phyloP scores from a whole-genome alignment of 202 grass and related monocot genomes.

The Setaria italica region DNA sequence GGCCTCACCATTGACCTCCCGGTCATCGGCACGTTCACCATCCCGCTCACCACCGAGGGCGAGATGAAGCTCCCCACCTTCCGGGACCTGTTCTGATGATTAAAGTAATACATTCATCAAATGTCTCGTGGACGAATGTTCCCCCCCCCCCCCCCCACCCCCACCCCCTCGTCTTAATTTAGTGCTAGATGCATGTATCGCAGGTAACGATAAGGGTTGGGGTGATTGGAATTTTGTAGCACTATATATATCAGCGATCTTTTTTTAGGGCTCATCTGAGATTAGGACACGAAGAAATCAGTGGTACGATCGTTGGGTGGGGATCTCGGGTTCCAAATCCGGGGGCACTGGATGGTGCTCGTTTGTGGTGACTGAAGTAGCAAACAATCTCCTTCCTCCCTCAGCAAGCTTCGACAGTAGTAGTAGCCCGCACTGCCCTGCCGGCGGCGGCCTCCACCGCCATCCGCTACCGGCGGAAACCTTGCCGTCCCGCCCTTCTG shows the following conservation, averaged over 20 bases:
- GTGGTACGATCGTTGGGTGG: background rate
- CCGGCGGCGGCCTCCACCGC: too few species aligned
- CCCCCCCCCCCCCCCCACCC: too few species aligned
- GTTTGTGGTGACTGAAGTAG: too few species aligned
- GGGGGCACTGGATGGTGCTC: too few species aligned
- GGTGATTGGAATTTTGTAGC: background rate
- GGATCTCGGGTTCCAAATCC: background rate
- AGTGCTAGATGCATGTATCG: background rate
- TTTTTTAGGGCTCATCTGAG: background rate
- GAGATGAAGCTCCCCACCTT: constrained; percentile 89
- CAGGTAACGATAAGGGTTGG: background rate
- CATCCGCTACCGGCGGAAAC: too few species aligned
- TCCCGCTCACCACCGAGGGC: constrained; percentile 70
- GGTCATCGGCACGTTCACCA: constrained; percentile 72
- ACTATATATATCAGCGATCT: background rate
- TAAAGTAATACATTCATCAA: background rate
- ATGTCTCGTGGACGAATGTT: background rate
- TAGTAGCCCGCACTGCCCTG: too few species aligned
- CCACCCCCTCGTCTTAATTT: background rate
- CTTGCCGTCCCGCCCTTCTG: too few species aligned
- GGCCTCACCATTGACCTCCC: constrained; percentile 85
- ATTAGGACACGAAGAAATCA: background rate
- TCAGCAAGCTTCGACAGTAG: too few species aligned
- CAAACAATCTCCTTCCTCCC: too few species aligned
- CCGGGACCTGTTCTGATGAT: constrained; percentile 59